Conservation (phyloP, 2,329 filamentous ascomycete genomes). For the Colletotrichum sp. region DNA sequence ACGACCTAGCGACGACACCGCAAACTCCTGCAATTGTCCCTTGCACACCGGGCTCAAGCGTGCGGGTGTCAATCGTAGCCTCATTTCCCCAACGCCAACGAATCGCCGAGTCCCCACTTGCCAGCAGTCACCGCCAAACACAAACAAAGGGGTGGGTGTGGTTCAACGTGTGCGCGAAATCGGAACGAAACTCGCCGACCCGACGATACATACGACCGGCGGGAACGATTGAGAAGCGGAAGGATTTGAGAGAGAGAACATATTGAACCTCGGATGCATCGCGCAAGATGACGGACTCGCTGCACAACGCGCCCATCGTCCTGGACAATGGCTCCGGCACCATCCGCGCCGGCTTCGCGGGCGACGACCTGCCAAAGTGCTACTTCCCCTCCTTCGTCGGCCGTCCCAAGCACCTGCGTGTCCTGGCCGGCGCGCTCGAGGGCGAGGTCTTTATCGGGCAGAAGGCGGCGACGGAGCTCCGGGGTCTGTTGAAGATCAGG, state of each 20-base stretch:
- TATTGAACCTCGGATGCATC: slow-evolving; percentile 13
- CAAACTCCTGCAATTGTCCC: background rate
- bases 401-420: slow-evolving; percentile 91
- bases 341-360: slow-evolving; percentile 95
- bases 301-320: slow-evolving; percentile 98
- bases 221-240: background rate
- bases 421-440: slow-evolving; percentile 94
- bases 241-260: background rate
- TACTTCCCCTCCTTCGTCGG: slow-evolving; percentile 98
- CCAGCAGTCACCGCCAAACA: slow-evolving; percentile 13
- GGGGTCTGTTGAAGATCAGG: slow-evolving; percentile 91
- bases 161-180: background rate
- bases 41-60: background rate
- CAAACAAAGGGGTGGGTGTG: slow-evolving; percentile 15
- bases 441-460: slow-evolving; percentile 97
- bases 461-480: slow-evolving; percentile 83
- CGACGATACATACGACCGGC: background rate
- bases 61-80: background rate
- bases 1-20: slow-evolving; percentile 2
- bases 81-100: background rate
- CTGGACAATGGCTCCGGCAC: slow-evolving; percentile 99
- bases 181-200: background rate
- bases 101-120: slow-evolving; percentile 1
- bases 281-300: slow-evolving; percentile 59
- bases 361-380: slow-evolving; percentile 94